phyloP scores from a whole-genome alignment of 495 filamentous ascomycete species.

The Pseudomonodictys pantanalensis region DNA sequence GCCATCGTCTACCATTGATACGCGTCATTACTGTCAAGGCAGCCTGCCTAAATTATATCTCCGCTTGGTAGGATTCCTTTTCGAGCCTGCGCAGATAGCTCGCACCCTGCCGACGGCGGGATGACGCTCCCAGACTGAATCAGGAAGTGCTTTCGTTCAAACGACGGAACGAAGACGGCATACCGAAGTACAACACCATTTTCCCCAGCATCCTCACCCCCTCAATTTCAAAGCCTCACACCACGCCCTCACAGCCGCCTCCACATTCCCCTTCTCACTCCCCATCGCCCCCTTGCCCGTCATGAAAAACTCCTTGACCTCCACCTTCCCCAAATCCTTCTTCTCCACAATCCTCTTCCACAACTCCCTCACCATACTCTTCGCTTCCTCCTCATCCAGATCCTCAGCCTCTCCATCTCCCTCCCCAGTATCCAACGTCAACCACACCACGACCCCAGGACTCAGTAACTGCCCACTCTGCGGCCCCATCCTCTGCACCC shows the following conservation, averaged over 20 bases:
- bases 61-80: too few species aligned
- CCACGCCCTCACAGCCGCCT: constrained; percentile 25
- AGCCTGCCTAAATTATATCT: too few species aligned
- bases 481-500: background rate
- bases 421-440: background rate
- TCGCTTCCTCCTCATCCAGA: constrained; percentile 1
- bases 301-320: constrained; percentile 19
- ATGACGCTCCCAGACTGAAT: too few species aligned
- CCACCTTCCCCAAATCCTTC: constrained; percentile 16
- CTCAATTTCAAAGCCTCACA: constrained; percentile 22
- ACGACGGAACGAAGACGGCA: too few species aligned
- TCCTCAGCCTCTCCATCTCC: background rate
- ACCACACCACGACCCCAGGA: constrained; percentile 19
- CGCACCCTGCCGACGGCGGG: too few species aligned
- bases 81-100: too few species aligned
- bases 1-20: too few species aligned
- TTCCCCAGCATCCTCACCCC: background rate
- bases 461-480: background rate
- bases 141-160: too few species aligned
- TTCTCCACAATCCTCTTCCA: constrained; percentile 1
- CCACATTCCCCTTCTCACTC: background rate
- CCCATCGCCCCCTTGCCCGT: background rate
- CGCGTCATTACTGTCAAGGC: too few species aligned
- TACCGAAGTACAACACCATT: too few species aligned
- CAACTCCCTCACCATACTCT: background rate